Evolutionary conservation across 352 stramenopile genomes (phyloP), one percentile per base, ranked within the genome.

Genomic region (Plasmopara viticola): DNA sequence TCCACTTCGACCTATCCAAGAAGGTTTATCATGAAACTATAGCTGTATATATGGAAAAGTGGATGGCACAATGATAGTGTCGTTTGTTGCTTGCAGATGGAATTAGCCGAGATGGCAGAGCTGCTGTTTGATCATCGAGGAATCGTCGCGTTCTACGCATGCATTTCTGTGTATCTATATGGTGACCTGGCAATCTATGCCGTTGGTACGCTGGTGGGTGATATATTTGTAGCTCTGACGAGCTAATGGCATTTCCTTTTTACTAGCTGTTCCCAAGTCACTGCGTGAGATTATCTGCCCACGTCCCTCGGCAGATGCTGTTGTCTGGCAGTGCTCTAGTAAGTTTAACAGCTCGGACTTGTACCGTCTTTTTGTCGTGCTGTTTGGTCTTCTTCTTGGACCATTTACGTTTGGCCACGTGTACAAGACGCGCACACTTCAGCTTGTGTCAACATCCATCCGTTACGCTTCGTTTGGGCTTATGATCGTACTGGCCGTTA

Each of bases 151-250:
- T 92, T 94, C 51, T 94, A 92, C 51, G 70, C 66, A 30, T 90
- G 78, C 52, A 72, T 87, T 25, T 83, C 84, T 44, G 74, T 89
- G 44, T 94, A 94, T 48, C 63, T 94, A 0, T 92, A 90, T 45
- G 84, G 84, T n/a, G 84, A 94, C 53, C 66, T 94, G 44, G 79
- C 84, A 15, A 94, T 92, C 43, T 92, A 94, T 51, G 78, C 84
- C 10, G 81, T 94, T 40, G 84, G 84, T 92, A 74, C n/a, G 82
- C 18, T 25, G 9, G 39, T 28, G 17, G 0, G 38, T 25, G n/a
- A 14, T 3, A 0, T 28, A 14, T 18, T 8, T 20, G 6, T 9
- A n/a, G 34, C 44, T 5, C 5, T 33, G 25, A 31, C 37, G n/a
- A 49, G 10, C 28, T 57, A 18, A 58, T 15, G 18, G 3, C 44